Evolutionary conservation across 257 asterid genomes (phyloP).

Genomic region (Przewalskia tangutica): DNA sequence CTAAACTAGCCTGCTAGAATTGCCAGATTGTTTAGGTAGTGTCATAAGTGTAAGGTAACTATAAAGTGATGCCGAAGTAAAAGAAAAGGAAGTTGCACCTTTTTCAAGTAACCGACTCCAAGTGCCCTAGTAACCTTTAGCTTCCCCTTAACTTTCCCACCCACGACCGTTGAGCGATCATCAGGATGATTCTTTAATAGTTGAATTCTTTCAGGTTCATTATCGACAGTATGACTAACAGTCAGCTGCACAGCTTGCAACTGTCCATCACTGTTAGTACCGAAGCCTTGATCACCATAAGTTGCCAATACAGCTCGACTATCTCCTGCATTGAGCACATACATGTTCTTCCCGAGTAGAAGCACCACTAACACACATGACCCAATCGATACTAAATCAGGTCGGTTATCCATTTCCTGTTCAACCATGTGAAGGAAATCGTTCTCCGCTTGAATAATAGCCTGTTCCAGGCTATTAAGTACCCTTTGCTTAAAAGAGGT

Average conservation of each 20-base stretch:
- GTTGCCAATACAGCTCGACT: conserved; percentile 94
- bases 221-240: conserved; percentile 72
- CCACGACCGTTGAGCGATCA: conserved; percentile 46
- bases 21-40: neutral
- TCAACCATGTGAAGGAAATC: conserved; percentile 93
- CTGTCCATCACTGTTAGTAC: conserved; percentile 8
- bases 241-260: conserved; percentile 64
- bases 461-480: conserved; percentile 59
- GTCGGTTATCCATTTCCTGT: conserved; percentile 98
- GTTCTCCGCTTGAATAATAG: conserved; percentile 64
- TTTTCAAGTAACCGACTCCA: conserved; percentile 96
- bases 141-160: conserved; percentile 82
- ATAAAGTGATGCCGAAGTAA: neutral
- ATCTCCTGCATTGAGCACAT: conserved; percentile 77
- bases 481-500: conserved; percentile 38
- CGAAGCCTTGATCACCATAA: conserved; percentile 19
- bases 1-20: neutral
- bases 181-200: conserved; percentile 69
- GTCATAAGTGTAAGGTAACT: neutral
- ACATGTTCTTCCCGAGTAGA: conserved; percentile 73
- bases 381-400: conserved; percentile 84
- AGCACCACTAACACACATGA: conserved; percentile 71
- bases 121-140: conserved; percentile 89
- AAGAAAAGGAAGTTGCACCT: conserved; percentile 31
- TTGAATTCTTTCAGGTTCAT: conserved; percentile 42